Conservation (phyloP, 129 eudicot species). For the Lonicera japonica region DNA sequence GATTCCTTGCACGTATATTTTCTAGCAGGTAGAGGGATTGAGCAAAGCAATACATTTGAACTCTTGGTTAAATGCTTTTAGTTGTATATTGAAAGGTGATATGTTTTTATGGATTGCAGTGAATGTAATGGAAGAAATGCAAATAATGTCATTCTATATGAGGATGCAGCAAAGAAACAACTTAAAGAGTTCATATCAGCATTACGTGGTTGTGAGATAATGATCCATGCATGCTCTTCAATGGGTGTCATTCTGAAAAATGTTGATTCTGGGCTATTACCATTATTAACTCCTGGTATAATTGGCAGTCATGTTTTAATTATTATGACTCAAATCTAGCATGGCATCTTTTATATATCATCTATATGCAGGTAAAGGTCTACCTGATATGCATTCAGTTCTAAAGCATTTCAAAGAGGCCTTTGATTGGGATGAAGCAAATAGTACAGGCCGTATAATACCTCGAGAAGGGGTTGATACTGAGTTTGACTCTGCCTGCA, state of each 20-base stretch:
- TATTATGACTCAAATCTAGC: slow-evolving; percentile 7
- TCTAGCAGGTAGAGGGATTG: slow-evolving; percentile 57
- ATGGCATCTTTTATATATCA: slow-evolving; percentile 6
- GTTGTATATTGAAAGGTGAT: background rate
- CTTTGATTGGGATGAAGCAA: slow-evolving; percentile 94
- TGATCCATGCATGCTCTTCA: slow-evolving; percentile 65
- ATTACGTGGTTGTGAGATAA: slow-evolving; percentile 81
- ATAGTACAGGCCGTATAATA: slow-evolving; percentile 79
- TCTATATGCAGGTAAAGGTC: slow-evolving; percentile 57
- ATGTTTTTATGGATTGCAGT: slow-evolving; percentile 39
- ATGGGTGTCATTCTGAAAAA: slow-evolving; percentile 51
- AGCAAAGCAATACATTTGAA: background rate
- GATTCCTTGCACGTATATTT: slow-evolving; percentile 80
- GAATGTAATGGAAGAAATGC: slow-evolving; percentile 90
- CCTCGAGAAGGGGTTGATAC: slow-evolving; percentile 87
- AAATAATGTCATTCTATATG: slow-evolving; percentile 79
- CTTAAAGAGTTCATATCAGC: slow-evolving; percentile 83
- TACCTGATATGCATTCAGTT: slow-evolving; percentile 56
- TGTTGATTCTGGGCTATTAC: slow-evolving; percentile 48
- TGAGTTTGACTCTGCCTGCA: slow-evolving; percentile 77
- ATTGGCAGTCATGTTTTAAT: slow-evolving; percentile 1
- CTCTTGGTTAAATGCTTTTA: background rate
- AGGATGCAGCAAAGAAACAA: slow-evolving; percentile 91
- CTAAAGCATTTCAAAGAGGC: slow-evolving; percentile 67
- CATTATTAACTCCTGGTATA: slow-evolving; percentile 77